phyloP scores from a whole-genome alignment of 2,329 filamentous ascomycete species.

The Alternaria novae-zelandiae region DNA sequence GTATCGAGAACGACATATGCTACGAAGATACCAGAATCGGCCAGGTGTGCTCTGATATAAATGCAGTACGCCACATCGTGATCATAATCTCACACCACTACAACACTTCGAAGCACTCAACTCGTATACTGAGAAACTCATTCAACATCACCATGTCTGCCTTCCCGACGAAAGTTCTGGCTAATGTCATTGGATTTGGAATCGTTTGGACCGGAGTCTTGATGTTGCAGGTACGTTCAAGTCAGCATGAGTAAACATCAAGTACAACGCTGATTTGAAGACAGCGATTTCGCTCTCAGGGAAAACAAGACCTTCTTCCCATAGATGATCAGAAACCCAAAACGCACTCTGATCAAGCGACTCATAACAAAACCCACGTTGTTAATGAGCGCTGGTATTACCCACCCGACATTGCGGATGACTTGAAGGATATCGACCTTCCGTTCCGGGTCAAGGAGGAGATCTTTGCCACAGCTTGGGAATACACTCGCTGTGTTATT shows the following conservation, averaged over 20 bases:
- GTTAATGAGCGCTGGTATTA: conserved; percentile 8
- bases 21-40: not conserved
- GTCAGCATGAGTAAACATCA: not conserved
- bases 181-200: not conserved
- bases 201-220: not conserved
- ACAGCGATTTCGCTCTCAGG: not conserved
- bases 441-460: conserved; percentile 7
- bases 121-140: rapidly evolving
- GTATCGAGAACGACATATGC: not conserved
- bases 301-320: not conserved
- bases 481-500: conserved; percentile 30
- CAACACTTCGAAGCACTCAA: not conserved
- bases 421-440: conserved; percentile 4
- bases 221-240: not conserved
- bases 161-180: not conserved
- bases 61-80: not conserved
- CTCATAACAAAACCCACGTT: not conserved
- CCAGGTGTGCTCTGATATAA: not conserved
- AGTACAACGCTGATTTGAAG: not conserved
- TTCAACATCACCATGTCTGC: not conserved
- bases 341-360: not conserved
- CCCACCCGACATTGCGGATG: conserved; percentile 4
- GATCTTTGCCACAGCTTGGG: conserved; percentile 26
- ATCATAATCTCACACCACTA: not conserved
- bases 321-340: not conserved